phyloP scores from a whole-genome alignment of 2,329 filamentous ascomycete genomes.

The Colletotrichum lentis region DNA sequence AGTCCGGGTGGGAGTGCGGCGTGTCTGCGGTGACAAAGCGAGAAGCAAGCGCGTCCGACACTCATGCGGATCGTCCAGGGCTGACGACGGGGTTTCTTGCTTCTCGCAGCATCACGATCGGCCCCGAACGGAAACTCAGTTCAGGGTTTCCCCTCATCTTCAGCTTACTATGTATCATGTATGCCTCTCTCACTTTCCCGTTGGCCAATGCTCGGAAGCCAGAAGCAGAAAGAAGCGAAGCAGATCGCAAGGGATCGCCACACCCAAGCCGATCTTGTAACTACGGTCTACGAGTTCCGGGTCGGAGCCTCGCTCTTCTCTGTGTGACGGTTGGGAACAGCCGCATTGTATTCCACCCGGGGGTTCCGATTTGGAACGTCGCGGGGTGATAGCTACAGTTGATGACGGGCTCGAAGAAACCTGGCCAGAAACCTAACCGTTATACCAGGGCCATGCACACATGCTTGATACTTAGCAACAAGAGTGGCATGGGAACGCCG shows the following conservation, averaged over 20 bases:
- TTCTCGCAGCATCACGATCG: conserved; percentile 30
- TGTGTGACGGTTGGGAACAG: conserved; percentile 9
- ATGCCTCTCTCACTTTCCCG: conserved; percentile 15
- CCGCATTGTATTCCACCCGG: conserved; percentile 14
- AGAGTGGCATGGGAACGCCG: not conserved
- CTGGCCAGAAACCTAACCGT: not conserved
- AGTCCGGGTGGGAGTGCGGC: conserved; percentile 21
- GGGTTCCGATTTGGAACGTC: conserved; percentile 9
- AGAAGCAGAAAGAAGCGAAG: conserved; percentile 27
- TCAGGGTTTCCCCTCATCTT: conserved; percentile 36
- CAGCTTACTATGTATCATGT: no score
- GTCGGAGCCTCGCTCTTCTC: conserved; percentile 10
- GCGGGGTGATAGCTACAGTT: not conserved
- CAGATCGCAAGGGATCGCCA: conserved; percentile 35
- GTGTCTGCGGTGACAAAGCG: not conserved
- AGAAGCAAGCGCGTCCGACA: conserved; percentile 14
- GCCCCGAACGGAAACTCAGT: conserved; percentile 24
- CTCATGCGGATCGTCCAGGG: conserved; percentile 9
- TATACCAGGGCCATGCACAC: no score
- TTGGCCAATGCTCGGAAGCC: conserved; percentile 23
- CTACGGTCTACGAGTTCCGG: conserved; percentile 10
- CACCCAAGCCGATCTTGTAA: conserved; percentile 29
- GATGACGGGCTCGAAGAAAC: not conserved
- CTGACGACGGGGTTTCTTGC: conserved; percentile 24
- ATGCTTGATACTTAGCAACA: no score